Base-by-base conservation (phyloP, 192 early-diverging fungal species). In the Backusella sp. region DNA sequence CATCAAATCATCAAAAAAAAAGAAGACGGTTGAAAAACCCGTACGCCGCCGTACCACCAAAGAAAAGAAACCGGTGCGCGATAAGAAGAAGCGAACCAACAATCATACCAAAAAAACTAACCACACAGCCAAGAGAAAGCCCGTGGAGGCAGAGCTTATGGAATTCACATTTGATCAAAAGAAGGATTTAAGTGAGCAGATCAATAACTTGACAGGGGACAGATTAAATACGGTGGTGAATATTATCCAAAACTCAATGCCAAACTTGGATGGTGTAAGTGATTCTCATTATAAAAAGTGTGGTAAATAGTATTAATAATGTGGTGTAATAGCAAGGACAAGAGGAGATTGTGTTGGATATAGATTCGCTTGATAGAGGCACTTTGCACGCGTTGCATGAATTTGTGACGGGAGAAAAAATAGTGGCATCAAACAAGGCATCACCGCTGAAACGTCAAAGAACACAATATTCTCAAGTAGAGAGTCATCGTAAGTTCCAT, bases 331-430 rank as follows among this genome's bases (percentile, higher is more conserved):
- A 86, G 15, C 83, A 85, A n/a, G 88, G 85, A 6, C 90, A 93
- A 73, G 93, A 94, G 44, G 97, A 98, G 82, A 95, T 98, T 73
- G 96, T 98, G 79, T 86, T 99, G 76, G 97, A 99, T 74, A 97
- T 99, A 83, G 96, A 97, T 74, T 86, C 94, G 0, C 84, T 98
- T 59, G 93, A 95, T 80, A 89, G 91, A 73, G 83, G 81, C 35
- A 97, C 96, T 12, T 87, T 97, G 30, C 93, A 89, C 80, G 88
- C 90, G 78, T 84, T 99, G 49, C 96, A 97, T 79, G 87, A 94
- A 52, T 98, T 93, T 82, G 96, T 97, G 7, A 89, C 86, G 30
- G 87, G 86, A 23, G 81, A 85, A 52, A 81, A 76, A 28, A 42
- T 81, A 26, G 6, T 49, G 0, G 32, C 36, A 8, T 42, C 70